Conservation (phyloP, 164 flowering plant species). For the Kingdonia uniflora region DNA sequence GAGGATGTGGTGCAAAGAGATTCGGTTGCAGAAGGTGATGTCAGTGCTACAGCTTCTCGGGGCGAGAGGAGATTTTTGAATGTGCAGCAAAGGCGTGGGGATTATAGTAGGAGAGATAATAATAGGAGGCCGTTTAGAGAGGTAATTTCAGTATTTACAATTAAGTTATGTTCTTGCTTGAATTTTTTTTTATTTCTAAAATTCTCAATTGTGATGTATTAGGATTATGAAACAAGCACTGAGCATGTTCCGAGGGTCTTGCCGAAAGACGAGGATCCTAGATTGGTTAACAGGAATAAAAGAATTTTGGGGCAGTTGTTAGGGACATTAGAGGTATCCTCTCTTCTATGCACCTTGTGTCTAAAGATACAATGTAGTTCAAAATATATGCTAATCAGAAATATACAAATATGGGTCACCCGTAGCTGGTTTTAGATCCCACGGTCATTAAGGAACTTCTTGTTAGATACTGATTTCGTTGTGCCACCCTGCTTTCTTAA, state of each 20-base stretch:
- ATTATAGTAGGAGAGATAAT: slow-evolving; percentile 38
- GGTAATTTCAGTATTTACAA: slow-evolving; percentile 14
- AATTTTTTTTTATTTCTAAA: neutral
- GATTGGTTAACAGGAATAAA: slow-evolving; percentile 76
- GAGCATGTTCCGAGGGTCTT: slow-evolving; percentile 77
- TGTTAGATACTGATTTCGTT: no score
- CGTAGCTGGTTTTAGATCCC: no score
- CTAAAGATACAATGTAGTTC: no score
- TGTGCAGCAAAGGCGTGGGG: slow-evolving; percentile 22
- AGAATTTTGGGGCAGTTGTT: slow-evolving; percentile 89
- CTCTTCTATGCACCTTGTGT: no score
- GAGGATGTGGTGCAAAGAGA: slow-evolving; percentile 23
- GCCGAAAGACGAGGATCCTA: slow-evolving; percentile 82
- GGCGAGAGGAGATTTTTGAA: slow-evolving; percentile 21
- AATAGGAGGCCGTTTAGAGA: slow-evolving; percentile 27
- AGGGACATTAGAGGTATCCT: slow-evolving; percentile 86
- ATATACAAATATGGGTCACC: no score
- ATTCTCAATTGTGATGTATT: slow-evolving; percentile 1
- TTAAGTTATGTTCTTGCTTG: neutral
- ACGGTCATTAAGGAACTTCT: no score
- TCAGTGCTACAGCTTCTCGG: slow-evolving; percentile 9
- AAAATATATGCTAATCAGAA: no score
- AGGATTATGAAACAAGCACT: slow-evolving; percentile 45
- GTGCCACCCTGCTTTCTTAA: no score
- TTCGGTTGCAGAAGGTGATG: slow-evolving; percentile 7